Percentiles rank a stretch among this genome's conserved stretches.
Evolutionary conservation across 805 yeast species (phyloP).

Genomic region (Kuraishia floccosa): DNA sequence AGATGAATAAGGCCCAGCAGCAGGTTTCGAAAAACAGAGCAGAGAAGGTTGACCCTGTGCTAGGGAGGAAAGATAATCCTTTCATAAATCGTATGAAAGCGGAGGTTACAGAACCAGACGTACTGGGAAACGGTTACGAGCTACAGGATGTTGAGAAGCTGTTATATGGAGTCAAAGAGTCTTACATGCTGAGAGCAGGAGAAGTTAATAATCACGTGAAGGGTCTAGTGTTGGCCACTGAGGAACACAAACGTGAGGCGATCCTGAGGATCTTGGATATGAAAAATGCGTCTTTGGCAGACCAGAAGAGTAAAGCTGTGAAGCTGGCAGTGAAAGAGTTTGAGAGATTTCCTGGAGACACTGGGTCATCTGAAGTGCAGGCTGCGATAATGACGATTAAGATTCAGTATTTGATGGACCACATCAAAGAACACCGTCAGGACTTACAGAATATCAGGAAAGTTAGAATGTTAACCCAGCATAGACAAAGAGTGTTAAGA

Average conservation of each 20-base stretch:
- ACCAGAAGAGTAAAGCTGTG: conserved; percentile 46
- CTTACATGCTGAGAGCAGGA: conserved; percentile 25
- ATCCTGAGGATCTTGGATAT: conserved; percentile 62
- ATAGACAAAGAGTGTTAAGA: conserved; percentile 72
- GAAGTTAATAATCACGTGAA: conserved; percentile 9
- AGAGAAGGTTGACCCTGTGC: conserved; percentile 67
- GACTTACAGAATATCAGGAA: conserved; percentile 61
- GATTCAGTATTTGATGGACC: conserved; percentile 69
- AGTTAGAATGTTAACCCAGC: conserved; percentile 77
- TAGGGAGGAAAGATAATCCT: conserved; percentile 58
- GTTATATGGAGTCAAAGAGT: conserved; percentile 66
- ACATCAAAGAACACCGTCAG: conserved; percentile 56
- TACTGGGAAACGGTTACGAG: conserved; percentile 48
- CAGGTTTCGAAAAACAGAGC: conserved; percentile 6
- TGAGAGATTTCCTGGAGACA: conserved; percentile 76
- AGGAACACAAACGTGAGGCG: conserved; percentile 52
- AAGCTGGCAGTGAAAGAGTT: conserved; percentile 69
- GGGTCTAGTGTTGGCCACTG: conserved; percentile 10
- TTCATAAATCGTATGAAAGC: conserved; percentile 60
- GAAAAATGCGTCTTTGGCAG: conserved; percentile 55
- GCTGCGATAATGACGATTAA: conserved; percentile 83
- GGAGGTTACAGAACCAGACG: conserved; percentile 54
- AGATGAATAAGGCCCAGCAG: conserved; percentile 15
- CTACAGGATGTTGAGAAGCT: conserved; percentile 63
- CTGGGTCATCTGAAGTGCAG: conserved; percentile 93